These are phyloP conservation scores for Hortiboletus campestris DNA, from an alignment of 768 basidiomycete genomes.

Conservation along the genomic window DNA sequence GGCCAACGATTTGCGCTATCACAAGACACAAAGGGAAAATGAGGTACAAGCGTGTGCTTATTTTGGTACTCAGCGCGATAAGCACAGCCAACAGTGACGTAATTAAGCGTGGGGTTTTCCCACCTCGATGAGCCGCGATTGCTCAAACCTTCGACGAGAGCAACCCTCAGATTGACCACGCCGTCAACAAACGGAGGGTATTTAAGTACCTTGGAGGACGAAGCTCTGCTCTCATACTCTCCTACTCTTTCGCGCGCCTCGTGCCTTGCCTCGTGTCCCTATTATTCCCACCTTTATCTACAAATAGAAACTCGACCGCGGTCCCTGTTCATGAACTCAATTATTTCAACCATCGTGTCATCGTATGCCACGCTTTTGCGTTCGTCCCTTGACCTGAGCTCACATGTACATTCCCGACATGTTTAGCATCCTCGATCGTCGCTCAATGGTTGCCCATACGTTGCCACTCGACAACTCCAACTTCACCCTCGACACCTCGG, in stretches of 20 bases:
- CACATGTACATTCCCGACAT: conserved; percentile 24
- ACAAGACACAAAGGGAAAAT: too few relatives aligned
- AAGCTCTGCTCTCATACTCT: too few relatives aligned
- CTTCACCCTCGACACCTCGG: conserved; percentile 31
- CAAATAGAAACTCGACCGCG: conserved; percentile 2
- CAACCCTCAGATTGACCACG: too few relatives aligned
- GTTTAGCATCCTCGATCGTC: conserved; percentile 12
- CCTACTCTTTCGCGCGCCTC: background rate
- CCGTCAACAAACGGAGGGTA: too few relatives aligned
- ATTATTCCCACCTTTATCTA: background rate
- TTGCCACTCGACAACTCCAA: conserved; percentile 18
- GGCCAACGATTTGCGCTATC: too few relatives aligned
- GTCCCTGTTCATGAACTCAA: background rate
- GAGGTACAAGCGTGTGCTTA: too few relatives aligned
- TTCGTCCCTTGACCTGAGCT: background rate
- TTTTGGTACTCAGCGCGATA: too few relatives aligned
- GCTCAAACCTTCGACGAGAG: too few relatives aligned
- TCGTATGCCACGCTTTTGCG: conserved; percentile 6
- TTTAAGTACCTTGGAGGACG: background rate
- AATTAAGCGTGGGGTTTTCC: background rate
- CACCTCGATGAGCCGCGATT: too few relatives aligned
- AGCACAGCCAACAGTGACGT: too few relatives aligned
- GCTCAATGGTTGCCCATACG: conserved; percentile 11
- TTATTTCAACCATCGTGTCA: background rate
- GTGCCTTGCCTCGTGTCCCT: background rate